Conservation (phyloP, 192 early-diverging fungal species). For the Coemansia sp. region DNA sequence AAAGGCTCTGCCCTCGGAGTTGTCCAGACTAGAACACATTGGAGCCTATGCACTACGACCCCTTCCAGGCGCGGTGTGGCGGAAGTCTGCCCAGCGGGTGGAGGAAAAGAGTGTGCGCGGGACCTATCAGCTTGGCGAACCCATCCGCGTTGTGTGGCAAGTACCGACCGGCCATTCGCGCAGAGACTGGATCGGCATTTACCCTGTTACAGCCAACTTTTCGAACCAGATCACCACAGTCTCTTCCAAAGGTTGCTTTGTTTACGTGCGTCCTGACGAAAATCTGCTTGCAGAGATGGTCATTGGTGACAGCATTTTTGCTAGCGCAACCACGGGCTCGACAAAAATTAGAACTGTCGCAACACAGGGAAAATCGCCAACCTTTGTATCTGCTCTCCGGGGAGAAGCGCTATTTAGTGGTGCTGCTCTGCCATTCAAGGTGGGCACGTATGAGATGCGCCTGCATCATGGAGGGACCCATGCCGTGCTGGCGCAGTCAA, state of each 20-base stretch:
- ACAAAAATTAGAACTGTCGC: not conserved
- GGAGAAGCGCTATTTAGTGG: constrained; percentile 68
- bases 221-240: constrained; percentile 73
- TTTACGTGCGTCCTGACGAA: constrained; percentile 61
- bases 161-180: constrained; percentile 70
- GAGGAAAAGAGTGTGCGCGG: constrained; percentile 11
- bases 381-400: constrained; percentile 10
- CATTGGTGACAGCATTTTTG: constrained; percentile 54
- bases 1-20: constrained; percentile 34
- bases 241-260: constrained; percentile 68
- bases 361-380: not conserved
- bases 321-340: constrained; percentile 9
- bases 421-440: constrained; percentile 75
- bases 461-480: constrained; percentile 89
- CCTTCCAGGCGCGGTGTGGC: constrained; percentile 26
- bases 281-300: constrained; percentile 58
- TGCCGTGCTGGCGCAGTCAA: constrained; percentile 71
- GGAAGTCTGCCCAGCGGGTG: constrained; percentile 1
- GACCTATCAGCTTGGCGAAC: constrained; percentile 69
- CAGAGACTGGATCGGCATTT: constrained; percentile 93
- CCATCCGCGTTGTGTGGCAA: constrained; percentile 73
- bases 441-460: constrained; percentile 88
- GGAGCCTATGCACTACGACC: constrained; percentile 30
- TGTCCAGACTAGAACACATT: constrained; percentile 31
- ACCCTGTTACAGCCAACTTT: constrained; percentile 75